A percentile compares a stretch with the other conserved stretches of the same genome.
These are phyloP conservation scores for Calocera viscosa DNA, from an alignment of 768 basidiomycete species.

Conservation along the genomic window DNA sequence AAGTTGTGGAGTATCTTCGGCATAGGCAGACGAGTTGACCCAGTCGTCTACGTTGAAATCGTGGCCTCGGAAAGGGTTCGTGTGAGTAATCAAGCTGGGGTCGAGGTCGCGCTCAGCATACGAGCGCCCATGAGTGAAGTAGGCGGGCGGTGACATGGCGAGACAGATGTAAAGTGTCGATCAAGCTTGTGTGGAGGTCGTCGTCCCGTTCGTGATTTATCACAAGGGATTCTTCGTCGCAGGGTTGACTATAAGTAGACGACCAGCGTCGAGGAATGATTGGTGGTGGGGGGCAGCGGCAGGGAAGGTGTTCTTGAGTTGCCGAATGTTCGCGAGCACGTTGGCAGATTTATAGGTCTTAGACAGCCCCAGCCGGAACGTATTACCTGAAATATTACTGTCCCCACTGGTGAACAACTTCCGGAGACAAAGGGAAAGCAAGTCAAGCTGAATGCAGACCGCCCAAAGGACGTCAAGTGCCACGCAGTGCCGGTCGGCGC, in stretches of 20 bases:
- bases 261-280: constrained; percentile 1
- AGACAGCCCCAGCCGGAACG: no score
- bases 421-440: neutral
- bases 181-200: neutral
- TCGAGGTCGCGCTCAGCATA: neutral
- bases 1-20: neutral
- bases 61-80: neutral
- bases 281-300: neutral
- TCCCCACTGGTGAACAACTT: neutral
- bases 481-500: neutral
- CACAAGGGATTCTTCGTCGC: neutral
- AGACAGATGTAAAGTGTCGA: neutral
- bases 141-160: neutral
- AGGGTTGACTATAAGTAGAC: constrained; percentile 8
- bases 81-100: neutral
- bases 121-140: neutral
- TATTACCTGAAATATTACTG: neutral
- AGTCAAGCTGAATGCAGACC: neutral
- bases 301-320: neutral
- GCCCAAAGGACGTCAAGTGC: neutral
- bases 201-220: neutral
- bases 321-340: neutral
- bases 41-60: neutral
- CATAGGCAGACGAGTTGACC: neutral
- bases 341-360: neutral